A percentile compares a stretch with the other conserved stretches of the same genome.
phyloP scores from a whole-genome alignment of 345 rosid genomes.

The Syzygium oleosum region DNA sequence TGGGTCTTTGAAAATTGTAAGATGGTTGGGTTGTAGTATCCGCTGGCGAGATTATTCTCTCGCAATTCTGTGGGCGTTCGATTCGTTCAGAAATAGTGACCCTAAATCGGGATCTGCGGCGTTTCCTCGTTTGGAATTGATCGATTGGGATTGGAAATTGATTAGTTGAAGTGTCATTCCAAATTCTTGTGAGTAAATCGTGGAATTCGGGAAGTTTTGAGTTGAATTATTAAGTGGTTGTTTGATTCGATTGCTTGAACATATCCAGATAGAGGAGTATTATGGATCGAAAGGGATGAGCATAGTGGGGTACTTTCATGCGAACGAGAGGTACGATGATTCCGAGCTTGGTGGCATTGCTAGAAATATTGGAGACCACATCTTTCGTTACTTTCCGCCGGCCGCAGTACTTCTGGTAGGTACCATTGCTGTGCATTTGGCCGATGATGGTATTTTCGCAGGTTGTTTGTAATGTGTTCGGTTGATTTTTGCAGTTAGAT shows the following conservation, averaged over 20 bases:
- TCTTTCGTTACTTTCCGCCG: constrained; percentile 76
- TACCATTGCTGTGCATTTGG: background rate
- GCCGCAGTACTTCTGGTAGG: constrained; percentile 72
- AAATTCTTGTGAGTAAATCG: too few species aligned
- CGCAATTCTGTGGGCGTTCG: background rate
- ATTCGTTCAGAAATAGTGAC: background rate
- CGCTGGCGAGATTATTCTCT: background rate
- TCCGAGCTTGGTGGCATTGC: constrained; percentile 60
- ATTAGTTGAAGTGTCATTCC: background rate
- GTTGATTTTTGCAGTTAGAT: constrained; percentile 51
- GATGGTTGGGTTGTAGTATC: background rate
- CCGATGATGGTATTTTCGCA: background rate
- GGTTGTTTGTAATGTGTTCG: background rate
- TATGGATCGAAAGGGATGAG: constrained; percentile 61
- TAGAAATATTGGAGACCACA: constrained; percentile 85
- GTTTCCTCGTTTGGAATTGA: background rate
- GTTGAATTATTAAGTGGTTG: background rate
- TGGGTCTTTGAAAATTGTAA: background rate
- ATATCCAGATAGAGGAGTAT: constrained; percentile 69
- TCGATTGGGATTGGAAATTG: background rate
- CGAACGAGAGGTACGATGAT: constrained; percentile 86
- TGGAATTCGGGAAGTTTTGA: background rate
- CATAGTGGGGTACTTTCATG: constrained; percentile 88
- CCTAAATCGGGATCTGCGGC: background rate
- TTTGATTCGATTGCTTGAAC: constrained; percentile 5